Percentiles rank a stretch among this genome's conserved stretches.
Conservation (phyloP, 768 basidiomycete species). For the Mycena polygramma region DNA sequence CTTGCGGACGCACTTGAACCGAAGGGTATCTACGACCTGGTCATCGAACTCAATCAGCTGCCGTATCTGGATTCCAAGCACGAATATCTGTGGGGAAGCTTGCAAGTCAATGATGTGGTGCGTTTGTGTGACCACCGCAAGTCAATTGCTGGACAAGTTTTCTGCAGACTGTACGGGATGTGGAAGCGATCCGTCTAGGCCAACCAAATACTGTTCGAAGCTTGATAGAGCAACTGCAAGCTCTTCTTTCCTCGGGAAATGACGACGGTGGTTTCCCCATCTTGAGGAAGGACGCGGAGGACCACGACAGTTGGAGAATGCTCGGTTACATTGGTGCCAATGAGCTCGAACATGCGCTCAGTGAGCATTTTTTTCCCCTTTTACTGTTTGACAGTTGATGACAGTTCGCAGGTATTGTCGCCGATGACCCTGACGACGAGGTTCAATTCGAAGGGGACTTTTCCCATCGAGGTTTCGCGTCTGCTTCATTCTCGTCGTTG, state of each 20-base stretch:
- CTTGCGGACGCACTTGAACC: slow-evolving; percentile 90
- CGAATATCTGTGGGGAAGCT: slow-evolving; percentile 87
- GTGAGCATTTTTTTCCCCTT: slow-evolving; percentile 58
- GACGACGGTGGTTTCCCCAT: slow-evolving; percentile 93
- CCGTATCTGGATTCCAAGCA: slow-evolving; percentile 95
- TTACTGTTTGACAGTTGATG: neutral
- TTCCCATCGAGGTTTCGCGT: slow-evolving; percentile 54
- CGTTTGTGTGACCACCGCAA: slow-evolving; percentile 44
- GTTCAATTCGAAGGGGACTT: slow-evolving; percentile 73
- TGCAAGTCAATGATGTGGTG: slow-evolving; percentile 85
- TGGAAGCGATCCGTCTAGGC: slow-evolving; percentile 80
- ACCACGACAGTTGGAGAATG: slow-evolving; percentile 69
- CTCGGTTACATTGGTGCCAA: slow-evolving; percentile 93
- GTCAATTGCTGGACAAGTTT: slow-evolving; percentile 13
- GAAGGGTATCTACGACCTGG: slow-evolving; percentile 97
- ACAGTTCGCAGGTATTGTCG: slow-evolving; percentile 73
- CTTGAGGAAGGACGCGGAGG: slow-evolving; percentile 62
- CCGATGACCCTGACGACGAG: slow-evolving; percentile 75
- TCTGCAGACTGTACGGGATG: slow-evolving; percentile 73
- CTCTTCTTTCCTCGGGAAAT: slow-evolving; percentile 67
- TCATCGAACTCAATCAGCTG: slow-evolving; percentile 91
- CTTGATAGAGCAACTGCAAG: slow-evolving; percentile 77
- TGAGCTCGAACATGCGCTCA: slow-evolving; percentile 94
- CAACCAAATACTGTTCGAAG: slow-evolving; percentile 81
- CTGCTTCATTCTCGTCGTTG: slow-evolving; percentile 75